Evolutionary conservation across 148 eudicot genomes (phyloP), one percentile per base, ranked within the genome.

Genomic region (Rhododendron henanense): DNA sequence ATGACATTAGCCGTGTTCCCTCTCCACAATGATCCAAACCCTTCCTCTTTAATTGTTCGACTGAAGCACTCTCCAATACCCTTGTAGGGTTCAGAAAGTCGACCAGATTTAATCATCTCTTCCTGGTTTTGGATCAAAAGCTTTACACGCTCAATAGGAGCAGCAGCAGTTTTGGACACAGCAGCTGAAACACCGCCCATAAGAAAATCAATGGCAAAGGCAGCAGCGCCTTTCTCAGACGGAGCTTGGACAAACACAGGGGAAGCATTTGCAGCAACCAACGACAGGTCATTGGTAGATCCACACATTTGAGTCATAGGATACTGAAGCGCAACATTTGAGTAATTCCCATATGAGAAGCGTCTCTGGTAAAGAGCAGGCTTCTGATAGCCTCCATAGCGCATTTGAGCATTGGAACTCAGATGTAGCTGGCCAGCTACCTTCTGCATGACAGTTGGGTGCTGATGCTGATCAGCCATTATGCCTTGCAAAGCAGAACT

Each of bases 121-220:
- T 90, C 92, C 85, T 90, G 92, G 67, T 90, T 90, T 81, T 90
- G 92, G 78, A 90, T 90, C 89, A 90, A 84, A 65, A 90, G 88
- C 84, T 90, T 90, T 5, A 90, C 91, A 77, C 91, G 91, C 88
- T 90, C 92, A 85, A 90, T 90, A 13, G 91, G 92, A 80, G 92
- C 92, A 77, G 92, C 91, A 51, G 92, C 92, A 53, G 91, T 89
- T 61, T 90, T 90, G 11, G 92, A 90, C 61, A 90, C 92, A 82
- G 92, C 91, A 65, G 92, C 92, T 55, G 92, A 91, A 73, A 91
- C 91, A 33, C 91, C 92, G 53, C 92, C 92, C 91, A 89, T 90
- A 35, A 90, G 92, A 86, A 90, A 90, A 83, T 90, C 91, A 86
- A 87, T 84, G 28, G 88, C 89, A 69, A 90, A 90, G 16, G 87